Evolutionary conservation across 352 stramenopile species (phyloP).

Genomic region (Pythium phragmitis): DNA sequence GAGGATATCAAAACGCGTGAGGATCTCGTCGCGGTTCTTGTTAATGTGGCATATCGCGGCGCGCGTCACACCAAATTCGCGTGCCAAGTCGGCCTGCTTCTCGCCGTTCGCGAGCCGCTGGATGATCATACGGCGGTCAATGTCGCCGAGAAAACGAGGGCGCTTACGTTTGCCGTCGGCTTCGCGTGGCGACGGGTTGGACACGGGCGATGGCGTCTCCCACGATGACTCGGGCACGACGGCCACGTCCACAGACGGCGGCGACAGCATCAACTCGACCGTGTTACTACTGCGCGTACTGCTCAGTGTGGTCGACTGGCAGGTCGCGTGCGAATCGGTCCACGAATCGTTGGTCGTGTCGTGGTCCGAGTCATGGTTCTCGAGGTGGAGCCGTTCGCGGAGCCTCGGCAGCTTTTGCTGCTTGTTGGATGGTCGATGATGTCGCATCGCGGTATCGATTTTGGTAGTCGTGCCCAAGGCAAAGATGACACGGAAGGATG

Average conservation of each 20-base stretch:
- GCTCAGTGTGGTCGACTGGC: neutral
- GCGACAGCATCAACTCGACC: slow-evolving; percentile 13
- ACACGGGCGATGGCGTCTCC: slow-evolving; percentile 22
- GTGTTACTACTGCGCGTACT: neutral
- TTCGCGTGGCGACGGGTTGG: slow-evolving; percentile 22
- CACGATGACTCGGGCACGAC: neutral
- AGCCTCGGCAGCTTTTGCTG: slow-evolving; percentile 17
- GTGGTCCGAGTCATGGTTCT: slow-evolving; percentile 1
- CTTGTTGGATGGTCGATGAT: neutral
- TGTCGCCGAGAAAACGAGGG: slow-evolving; percentile 18
- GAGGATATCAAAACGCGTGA: slow-evolving; percentile 30
- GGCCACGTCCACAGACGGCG: neutral
- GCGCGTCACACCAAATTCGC: slow-evolving; percentile 66
- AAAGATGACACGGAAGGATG: slow-evolving; percentile 13
- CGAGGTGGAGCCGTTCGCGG: slow-evolving; percentile 13
- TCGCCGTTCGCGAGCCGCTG: slow-evolving; percentile 64
- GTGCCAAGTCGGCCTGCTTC: slow-evolving; percentile 59
- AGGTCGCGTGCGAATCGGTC: neutral
- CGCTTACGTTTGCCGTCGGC: slow-evolving; percentile 28
- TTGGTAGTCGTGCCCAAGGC: neutral
- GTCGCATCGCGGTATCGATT: neutral
- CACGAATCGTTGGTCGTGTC: too few relatives aligned
- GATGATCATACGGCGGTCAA: slow-evolving; percentile 37
- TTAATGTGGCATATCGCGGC: slow-evolving; percentile 79
- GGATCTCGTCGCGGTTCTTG: slow-evolving; percentile 64